phyloP scores from a whole-genome alignment of 2,329 filamentous ascomycete species.

The Fusarium praegraminearum region DNA sequence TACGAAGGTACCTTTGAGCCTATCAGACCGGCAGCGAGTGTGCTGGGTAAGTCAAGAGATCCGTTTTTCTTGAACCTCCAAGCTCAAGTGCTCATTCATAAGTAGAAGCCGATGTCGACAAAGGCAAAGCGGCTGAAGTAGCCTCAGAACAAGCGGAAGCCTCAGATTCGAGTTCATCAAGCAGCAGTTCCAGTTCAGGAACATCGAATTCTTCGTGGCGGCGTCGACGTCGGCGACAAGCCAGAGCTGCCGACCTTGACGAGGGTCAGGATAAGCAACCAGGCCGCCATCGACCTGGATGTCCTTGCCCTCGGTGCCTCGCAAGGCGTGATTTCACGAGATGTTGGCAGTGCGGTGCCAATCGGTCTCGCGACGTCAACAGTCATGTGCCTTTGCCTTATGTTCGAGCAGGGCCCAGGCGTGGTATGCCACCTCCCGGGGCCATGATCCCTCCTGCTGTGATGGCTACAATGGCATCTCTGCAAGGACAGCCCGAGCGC shows the following conservation, averaged over 20 bases:
- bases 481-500: slow-evolving; percentile 36
- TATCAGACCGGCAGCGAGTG: slow-evolving; percentile 58
- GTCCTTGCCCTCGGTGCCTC: slow-evolving; percentile 57
- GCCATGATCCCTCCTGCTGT: slow-evolving; percentile 7
- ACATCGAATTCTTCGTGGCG: slow-evolving; percentile 41
- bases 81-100: slow-evolving; percentile 15
- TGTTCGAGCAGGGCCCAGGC: slow-evolving; percentile 19
- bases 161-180: slow-evolving; percentile 52
- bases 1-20: slow-evolving; percentile 62
- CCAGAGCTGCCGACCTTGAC: slow-evolving; percentile 8
- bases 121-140: slow-evolving; percentile 56
- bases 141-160: slow-evolving; percentile 45
- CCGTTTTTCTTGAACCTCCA: neutral
- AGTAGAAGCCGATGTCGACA: slow-evolving; percentile 50
- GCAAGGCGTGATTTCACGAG: slow-evolving; percentile 33
- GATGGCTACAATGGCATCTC: slow-evolving; percentile 6
- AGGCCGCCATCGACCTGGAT: slow-evolving; percentile 59
- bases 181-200: slow-evolving; percentile 39
- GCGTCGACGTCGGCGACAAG: slow-evolving; percentile 32
- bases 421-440: slow-evolving; percentile 12
- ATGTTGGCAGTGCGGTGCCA: slow-evolving; percentile 45
- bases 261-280: slow-evolving; percentile 56
- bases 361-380: slow-evolving; percentile 28
- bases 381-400: neutral
- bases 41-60: slow-evolving; percentile 50